Evolutionary conservation across 306 rosid species (phyloP), one percentile per base, ranked within the genome.

Genomic region (Vigna nakashimae): DNA sequence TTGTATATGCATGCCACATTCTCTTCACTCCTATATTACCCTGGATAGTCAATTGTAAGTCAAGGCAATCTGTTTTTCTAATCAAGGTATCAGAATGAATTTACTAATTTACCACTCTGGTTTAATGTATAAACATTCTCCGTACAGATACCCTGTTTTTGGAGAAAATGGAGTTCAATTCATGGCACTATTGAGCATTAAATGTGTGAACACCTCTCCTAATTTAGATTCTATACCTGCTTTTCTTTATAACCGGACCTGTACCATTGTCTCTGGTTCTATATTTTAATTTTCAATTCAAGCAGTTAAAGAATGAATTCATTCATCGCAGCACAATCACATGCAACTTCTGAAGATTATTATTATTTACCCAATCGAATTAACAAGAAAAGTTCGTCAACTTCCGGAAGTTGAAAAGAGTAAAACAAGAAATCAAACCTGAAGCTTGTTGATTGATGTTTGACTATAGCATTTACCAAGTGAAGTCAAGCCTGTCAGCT

Each of bases 321-420:
- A 8, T 40, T 40, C 12, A 40, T 40, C 42, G 8, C 42, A 36
- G 2, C 42, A 9, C 46, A 42, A 42, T 16, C 74, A 71, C 42
- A 38, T 65, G 70, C 18, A 56, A 16, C 28, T 42, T 64, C 17
- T 12, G 64, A 49, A 15, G 14, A 30, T 42, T 14, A 22, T 59
- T 59, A 22, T 16, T 62, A 59, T n/a, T 43, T 34, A 32, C 17
- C 17, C 0, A 30, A 30, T 30, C 6, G 7, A 38, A 48, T 30
- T 17, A 67, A 81, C 32, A 42, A 72, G 79, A 5, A 57, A 56
- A 66, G 36, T n/a, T 79, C 32, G 36, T 3, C 71, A 46, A 38
- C 63, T 20, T 55, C 8, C 59, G 17, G 43, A 24, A 5, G 12
- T n/a, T 78, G 38, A 52, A 51, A 34, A 34, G 62, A 32, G 18